Conservation (phyloP, 2,329 filamentous ascomycete genomes). For the Trichophaea hybrida region DNA sequence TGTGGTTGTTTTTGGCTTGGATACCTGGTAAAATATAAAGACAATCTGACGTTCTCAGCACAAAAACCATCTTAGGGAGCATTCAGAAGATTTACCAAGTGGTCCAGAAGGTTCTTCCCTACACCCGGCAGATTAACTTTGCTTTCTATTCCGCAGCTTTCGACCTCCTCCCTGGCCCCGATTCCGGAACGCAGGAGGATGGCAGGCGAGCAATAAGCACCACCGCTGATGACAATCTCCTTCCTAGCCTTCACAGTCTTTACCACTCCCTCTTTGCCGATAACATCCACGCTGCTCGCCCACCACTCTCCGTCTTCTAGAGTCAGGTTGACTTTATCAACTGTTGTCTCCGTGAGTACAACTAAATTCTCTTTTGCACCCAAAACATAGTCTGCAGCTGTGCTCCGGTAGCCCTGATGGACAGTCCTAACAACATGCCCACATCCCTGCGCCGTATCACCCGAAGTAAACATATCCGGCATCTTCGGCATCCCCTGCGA, state of each 20-base stretch:
- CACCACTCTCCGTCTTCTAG: constrained; percentile 29
- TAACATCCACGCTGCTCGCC: constrained; percentile 36
- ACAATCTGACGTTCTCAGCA: constrained; percentile 33
- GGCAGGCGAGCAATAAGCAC: background rate
- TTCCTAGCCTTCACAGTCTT: background rate
- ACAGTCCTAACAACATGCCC: background rate
- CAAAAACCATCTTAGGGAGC: background rate
- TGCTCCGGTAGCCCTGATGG: background rate
- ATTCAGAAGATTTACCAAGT: background rate
- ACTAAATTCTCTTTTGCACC: constrained; percentile 41
- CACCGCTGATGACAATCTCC: background rate
- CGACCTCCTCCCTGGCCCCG: background rate
- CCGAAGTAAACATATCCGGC: background rate
- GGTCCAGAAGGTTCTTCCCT: background rate
- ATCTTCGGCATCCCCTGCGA: background rate
- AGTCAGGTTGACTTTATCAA: constrained; percentile 41
- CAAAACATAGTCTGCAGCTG: constrained; percentile 40
- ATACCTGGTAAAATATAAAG: constrained; percentile 48
- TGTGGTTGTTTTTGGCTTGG: constrained; percentile 43
- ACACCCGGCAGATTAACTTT: background rate
- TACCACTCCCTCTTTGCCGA: constrained; percentile 32
- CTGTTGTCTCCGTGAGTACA: constrained; percentile 37
- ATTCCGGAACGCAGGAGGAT: background rate
- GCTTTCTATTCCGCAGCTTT: background rate
- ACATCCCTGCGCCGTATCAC: background rate